Percentiles rank a stretch among this genome's conserved stretches.
Conservation (phyloP, 108 stramenopile genomes). For the Cyclotella sp. region DNA sequence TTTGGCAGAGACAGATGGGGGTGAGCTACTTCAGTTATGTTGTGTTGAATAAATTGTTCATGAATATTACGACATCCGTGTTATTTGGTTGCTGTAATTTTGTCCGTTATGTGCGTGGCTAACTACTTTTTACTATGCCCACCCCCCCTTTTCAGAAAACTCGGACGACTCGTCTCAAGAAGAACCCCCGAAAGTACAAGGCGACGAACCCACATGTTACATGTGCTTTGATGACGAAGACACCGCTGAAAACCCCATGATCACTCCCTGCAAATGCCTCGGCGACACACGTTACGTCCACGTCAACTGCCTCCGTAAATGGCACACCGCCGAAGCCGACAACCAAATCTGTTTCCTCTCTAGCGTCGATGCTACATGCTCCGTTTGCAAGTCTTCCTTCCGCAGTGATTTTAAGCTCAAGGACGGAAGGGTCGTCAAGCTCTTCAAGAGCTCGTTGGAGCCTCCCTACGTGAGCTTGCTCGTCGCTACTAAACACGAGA, state of each 20-base stretch:
- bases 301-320: constrained; percentile 89
- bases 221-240: constrained; percentile 98
- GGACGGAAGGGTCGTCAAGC: constrained; percentile 87
- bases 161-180: constrained; percentile 68
- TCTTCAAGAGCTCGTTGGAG: constrained; percentile 93
- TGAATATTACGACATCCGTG: neutral
- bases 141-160: constrained; percentile 61
- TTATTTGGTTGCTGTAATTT: neutral
- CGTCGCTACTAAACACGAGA: constrained; percentile 96
- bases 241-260: constrained; percentile 80
- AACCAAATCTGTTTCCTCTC: constrained; percentile 95
- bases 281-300: constrained; percentile 91
- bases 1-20: constrained; percentile 86
- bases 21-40: constrained; percentile 51
- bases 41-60: neutral
- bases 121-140: neutral
- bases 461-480: constrained; percentile 96
- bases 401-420: constrained; percentile 93
- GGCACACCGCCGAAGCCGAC: constrained; percentile 92
- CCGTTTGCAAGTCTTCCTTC: constrained; percentile 96
- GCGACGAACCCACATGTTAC: constrained; percentile 92
- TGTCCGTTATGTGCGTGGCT: neutral
- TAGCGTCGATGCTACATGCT: constrained; percentile 95
- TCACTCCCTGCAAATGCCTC: constrained; percentile 88
- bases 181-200: constrained; percentile 23